A percentile compares a stretch with the other conserved stretches of the same genome.
phyloP scores from a whole-genome alignment of 2,329 filamentous ascomycete species.

The Penicillium corylophilum region DNA sequence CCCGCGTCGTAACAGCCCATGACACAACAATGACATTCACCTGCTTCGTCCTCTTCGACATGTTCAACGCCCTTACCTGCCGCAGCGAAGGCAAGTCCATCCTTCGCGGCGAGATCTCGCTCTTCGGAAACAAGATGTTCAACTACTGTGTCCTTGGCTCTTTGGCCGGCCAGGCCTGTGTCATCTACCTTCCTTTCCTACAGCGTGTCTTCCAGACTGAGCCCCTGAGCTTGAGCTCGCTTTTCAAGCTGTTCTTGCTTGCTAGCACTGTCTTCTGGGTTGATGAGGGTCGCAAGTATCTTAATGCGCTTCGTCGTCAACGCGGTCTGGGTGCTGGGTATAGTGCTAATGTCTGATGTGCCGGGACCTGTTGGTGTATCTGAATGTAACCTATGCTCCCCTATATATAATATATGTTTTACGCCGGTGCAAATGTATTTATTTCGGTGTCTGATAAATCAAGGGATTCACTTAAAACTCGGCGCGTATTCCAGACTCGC shows the following conservation, averaged over 20 bases:
- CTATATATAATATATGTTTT: constrained; percentile 21
- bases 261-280: constrained; percentile 94
- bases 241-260: constrained; percentile 69
- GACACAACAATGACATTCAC: constrained; percentile 99
- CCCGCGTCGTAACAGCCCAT: constrained; percentile 74
- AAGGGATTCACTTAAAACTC: background rate
- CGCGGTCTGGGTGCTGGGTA: constrained; percentile 39
- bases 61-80: constrained; percentile 97
- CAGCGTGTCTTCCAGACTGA: constrained; percentile 97
- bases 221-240: constrained; percentile 70
- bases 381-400: constrained; percentile 14
- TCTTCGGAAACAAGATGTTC: constrained; percentile 89
- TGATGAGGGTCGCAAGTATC: constrained; percentile 83
- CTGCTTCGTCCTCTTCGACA: constrained; percentile 97
- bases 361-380: background rate
- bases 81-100: constrained; percentile 89
- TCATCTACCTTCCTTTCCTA: constrained; percentile 92
- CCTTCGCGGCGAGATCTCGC: constrained; percentile 76
- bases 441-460: background rate
- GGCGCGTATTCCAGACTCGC: too few relatives aligned
- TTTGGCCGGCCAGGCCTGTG: constrained; percentile 79
- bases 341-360: constrained; percentile 41
- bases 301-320: constrained; percentile 31
- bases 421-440: background rate
- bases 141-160: constrained; percentile 91